Evolutionary conservation across 495 filamentous ascomycete species (phyloP), one percentile per base, ranked within the genome.

Genomic region (Talaromyces adpressus): DNA sequence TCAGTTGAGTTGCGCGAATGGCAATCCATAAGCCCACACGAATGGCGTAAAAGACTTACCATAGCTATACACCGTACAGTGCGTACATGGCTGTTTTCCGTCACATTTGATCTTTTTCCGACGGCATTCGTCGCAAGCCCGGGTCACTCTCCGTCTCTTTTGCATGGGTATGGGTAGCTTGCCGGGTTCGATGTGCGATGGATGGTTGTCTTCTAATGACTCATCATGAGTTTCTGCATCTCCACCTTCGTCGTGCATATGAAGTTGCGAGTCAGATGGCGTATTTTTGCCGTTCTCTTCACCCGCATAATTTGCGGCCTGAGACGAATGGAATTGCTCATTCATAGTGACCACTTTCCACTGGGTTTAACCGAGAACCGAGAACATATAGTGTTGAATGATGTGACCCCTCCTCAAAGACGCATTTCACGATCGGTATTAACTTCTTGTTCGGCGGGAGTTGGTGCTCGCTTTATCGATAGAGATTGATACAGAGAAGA

Each of bases 91-190:
- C 74, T 97, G 92, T 76, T 96, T 96, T 63, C 94, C 94, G 71
- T 97, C 93, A 70, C 93, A 98, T 75, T 97, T 98, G 73, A 98
- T 97, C 75, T 98, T 98, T 76, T 98, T 98, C 67, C 94, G 82
- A 56, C 94, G 84, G 71, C 93, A 98, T 72, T 98, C 95, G 71
- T 98, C 94, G 79, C 93, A 97, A 18, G 93, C 93, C 62, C 93
- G 82, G 47, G 92, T 96, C 30, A 97, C 93, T 70, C 93, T 81
- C 23, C 93, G 84, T 54, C 93, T 83, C 76, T 97, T 96, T 75
- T 96, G 93, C 65, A 93, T 76, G 39, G 89, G 91, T 61, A 79
- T 69, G 22, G 74, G 65, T 45, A 71, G 69, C 68, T 80, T 77
- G 58, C 65, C 66, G 14, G 68, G 69, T 61, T 74, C 75, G 34